Evolutionary conservation across 441 rosid species (phyloP).

Genomic region (Gossypium lobatum): DNA sequence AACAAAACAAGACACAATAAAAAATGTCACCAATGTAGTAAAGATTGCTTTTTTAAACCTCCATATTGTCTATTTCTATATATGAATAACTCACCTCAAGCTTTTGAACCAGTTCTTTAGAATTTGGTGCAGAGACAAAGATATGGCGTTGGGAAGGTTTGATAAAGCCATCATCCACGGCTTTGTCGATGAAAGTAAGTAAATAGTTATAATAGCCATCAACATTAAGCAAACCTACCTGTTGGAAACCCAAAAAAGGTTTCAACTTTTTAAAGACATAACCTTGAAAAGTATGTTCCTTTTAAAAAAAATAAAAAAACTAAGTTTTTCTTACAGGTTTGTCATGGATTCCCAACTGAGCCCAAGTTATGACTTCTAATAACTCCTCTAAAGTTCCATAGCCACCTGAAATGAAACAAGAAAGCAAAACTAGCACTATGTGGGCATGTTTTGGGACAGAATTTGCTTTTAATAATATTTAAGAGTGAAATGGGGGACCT

Average conservation of each 20-base stretch:
- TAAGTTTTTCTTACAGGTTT: conserved; percentile 59
- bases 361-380: conserved; percentile 93
- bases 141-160: conserved; percentile 80
- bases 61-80: conserved; percentile 23
- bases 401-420: conserved; percentile 50
- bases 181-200: conserved; percentile 87
- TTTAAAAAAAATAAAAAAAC: too few species aligned
- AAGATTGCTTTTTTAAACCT: not conserved
- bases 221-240: conserved; percentile 93
- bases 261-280: not conserved
- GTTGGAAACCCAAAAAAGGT: conserved; percentile 9
- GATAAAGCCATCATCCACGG: conserved; percentile 94
- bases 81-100: conserved; percentile 63
- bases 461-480: not conserved
- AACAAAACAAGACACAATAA: conserved; percentile 9
- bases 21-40: not conserved
- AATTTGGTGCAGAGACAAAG: conserved; percentile 82
- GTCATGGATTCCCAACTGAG: conserved; percentile 95
- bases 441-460: not conserved
- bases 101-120: conserved; percentile 82
- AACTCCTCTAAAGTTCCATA: conserved; percentile 94
- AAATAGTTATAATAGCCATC: conserved; percentile 87
- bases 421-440: not conserved
- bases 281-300: conserved; percentile 26
- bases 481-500: conserved; percentile 40